Conservation (phyloP, 805 yeast genomes). For the Kodamaea lidongshanica region DNA sequence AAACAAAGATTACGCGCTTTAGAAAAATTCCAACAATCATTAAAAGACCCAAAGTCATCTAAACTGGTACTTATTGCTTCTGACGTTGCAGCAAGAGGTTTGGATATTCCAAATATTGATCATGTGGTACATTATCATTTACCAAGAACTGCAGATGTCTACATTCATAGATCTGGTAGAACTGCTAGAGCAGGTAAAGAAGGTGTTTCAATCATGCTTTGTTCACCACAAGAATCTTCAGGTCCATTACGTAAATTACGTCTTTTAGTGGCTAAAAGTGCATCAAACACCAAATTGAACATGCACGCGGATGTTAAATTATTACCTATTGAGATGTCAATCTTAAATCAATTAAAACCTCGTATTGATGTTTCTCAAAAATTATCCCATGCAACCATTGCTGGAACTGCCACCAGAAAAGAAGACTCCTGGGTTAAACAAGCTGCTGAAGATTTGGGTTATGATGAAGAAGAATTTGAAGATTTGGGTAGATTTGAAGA, state of each 20-base stretch:
- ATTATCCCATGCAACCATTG: conserved; percentile 66
- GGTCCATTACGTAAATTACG: conserved; percentile 80
- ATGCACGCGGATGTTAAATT: conserved; percentile 50
- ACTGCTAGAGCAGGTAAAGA: conserved; percentile 94
- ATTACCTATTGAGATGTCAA: conserved; percentile 70
- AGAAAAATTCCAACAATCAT: conserved; percentile 65
- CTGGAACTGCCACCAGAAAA: conserved; percentile 52
- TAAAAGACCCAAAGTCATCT: conserved; percentile 41
- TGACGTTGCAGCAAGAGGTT: conserved; percentile 97
- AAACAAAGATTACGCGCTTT: conserved; percentile 82
- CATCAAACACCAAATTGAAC: conserved; percentile 21
- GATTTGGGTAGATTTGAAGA: conserved; percentile 57
- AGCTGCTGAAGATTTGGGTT: conserved; percentile 90
- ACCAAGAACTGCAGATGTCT: conserved; percentile 90
- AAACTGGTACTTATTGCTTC: conserved; percentile 79
- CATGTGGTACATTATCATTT: conserved; percentile 95
- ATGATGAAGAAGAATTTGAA: conserved; percentile 46
- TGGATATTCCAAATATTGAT: conserved; percentile 83
- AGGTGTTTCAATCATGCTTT: conserved; percentile 91
- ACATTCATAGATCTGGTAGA: conserved; percentile 94
- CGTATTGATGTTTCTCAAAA: conserved; percentile 65
- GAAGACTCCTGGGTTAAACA: conserved; percentile 78
- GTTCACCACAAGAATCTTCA: conserved; percentile 89
- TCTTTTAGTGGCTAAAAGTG: conserved; percentile 41
- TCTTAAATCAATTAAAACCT: conserved; percentile 62